Evolutionary conservation across 2,329 filamentous ascomycete species (phyloP).

Genomic region (Penicillium sclerotigenum): DNA sequence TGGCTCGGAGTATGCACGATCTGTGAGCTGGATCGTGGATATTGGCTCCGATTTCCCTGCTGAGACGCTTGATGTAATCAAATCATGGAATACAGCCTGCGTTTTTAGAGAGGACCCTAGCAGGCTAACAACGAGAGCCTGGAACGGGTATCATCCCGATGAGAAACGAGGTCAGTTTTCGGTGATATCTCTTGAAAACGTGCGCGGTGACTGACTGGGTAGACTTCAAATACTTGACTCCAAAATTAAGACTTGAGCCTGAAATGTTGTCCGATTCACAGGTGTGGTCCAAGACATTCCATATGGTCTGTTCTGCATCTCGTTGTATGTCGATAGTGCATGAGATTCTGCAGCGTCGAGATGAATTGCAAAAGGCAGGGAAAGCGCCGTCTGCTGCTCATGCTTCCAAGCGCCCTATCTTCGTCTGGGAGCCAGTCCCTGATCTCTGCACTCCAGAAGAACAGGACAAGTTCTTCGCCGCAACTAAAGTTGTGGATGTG

Average conservation of each 20-base stretch:
- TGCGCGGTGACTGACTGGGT: conserved; percentile 29
- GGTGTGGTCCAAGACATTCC: conserved; percentile 72
- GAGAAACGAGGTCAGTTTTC: conserved; percentile 55
- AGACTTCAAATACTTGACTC: conserved; percentile 83
- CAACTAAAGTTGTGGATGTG: conserved; percentile 55
- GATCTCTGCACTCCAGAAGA: conserved; percentile 74
- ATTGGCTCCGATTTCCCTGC: conserved; percentile 81
- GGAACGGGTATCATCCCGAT: conserved; percentile 80
- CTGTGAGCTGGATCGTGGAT: conserved; percentile 88
- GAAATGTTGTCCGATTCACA: conserved; percentile 65
- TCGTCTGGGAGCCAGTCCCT: conserved; percentile 95
- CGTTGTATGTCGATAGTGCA: conserved; percentile 74
- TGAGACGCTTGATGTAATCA: conserved; percentile 61
- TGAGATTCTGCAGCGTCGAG: conserved; percentile 60
- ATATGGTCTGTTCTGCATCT: conserved; percentile 77
- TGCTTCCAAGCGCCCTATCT: conserved; percentile 59
- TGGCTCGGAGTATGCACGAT: conserved; percentile 60
- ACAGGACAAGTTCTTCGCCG: conserved; percentile 51
- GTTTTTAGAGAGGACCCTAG: conserved; percentile 63
- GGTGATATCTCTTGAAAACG: neutral
- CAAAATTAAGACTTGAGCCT: conserved; percentile 76
- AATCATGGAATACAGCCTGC: conserved; percentile 72
- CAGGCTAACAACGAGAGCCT: conserved; percentile 80
- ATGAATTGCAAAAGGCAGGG: conserved; percentile 29
- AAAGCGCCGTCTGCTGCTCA: conserved; percentile 29